Conservation (phyloP, 352 stramenopile species). For the Paralagenidium karlingii region DNA sequence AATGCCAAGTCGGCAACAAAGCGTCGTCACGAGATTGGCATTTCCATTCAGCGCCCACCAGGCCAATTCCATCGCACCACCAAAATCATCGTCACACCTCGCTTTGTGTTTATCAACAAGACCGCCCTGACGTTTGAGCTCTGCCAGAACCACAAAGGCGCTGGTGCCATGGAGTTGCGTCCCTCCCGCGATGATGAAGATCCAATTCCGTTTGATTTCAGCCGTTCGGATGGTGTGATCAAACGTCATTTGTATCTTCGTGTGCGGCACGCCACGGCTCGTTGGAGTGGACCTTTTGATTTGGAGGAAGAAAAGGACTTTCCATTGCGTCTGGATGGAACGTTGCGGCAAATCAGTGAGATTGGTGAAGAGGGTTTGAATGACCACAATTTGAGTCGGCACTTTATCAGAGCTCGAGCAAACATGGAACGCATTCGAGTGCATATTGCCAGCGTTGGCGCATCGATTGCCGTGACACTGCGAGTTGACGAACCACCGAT, state of each 20-base stretch:
- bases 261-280: conserved; percentile 55
- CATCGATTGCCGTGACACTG: conserved; percentile 73
- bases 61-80: conserved; percentile 81
- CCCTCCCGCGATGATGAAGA: conserved; percentile 12
- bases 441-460: conserved; percentile 59
- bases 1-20: conserved; percentile 41
- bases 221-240: conserved; percentile 25
- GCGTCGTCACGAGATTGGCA: conserved; percentile 65
- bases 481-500: conserved; percentile 65
- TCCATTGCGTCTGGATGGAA: conserved; percentile 55
- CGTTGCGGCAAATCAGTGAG: no score
- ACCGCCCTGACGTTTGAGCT: conserved; percentile 62
- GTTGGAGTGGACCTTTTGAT: conserved; percentile 74
- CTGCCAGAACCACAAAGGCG: conserved; percentile 50
- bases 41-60: conserved; percentile 74
- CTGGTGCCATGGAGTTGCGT: conserved; percentile 41
- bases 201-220: conserved; percentile 52
- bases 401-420: no score
- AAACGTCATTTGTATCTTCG: conserved; percentile 56
- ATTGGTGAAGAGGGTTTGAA: no score
- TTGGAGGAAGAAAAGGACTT: conserved; percentile 82
- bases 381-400: no score
- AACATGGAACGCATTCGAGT: conserved; percentile 62
- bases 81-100: conserved; percentile 74
- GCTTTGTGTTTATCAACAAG: conserved; percentile 83